These are phyloP conservation scores for Malassezia vespertilionis DNA, from an alignment of 1,284 basidiomycete genomes.

Conservation along the genomic window DNA sequence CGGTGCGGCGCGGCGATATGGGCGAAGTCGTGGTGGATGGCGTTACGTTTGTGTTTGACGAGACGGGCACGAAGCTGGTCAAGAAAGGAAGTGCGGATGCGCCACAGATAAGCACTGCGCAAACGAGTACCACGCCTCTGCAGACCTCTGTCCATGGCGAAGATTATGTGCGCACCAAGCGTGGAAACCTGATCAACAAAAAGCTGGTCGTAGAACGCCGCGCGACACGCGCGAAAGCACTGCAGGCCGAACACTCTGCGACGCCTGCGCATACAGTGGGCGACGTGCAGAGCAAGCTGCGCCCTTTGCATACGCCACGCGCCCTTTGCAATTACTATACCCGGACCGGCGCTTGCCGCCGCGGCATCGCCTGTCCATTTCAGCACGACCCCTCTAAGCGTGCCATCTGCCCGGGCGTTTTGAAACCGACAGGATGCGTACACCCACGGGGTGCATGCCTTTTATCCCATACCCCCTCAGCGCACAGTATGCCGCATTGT, in stretches of 20 bases:
- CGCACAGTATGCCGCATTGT: constrained; percentile 40
- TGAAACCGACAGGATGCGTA: constrained; percentile 32
- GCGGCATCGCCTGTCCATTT: constrained; percentile 39
- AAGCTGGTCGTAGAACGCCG: constrained; percentile 34
- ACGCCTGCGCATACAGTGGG: constrained; percentile 27
- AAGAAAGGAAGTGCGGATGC: constrained; percentile 25
- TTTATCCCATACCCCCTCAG: constrained; percentile 27
- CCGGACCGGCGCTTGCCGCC: constrained; percentile 14
- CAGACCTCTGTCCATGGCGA: constrained; percentile 47
- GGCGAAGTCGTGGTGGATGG: constrained; percentile 51
- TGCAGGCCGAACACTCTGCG: constrained; percentile 27
- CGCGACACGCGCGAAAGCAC: constrained; percentile 21
- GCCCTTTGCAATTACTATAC: constrained; percentile 14
- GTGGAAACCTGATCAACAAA: constrained; percentile 49
- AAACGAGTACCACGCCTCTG: constrained; percentile 18
- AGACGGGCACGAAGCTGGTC: constrained; percentile 51
- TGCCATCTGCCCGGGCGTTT: constrained; percentile 38
- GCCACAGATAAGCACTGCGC: neutral
- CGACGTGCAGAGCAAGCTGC: constrained; percentile 21
- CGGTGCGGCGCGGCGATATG: constrained; percentile 3
- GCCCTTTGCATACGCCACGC: constrained; percentile 5
- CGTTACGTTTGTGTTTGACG: constrained; percentile 51
- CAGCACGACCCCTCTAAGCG: constrained; percentile 33
- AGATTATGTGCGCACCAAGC: constrained; percentile 48
- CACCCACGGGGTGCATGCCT: constrained; percentile 33